These are phyloP conservation scores for Metschnikowia noctiluminum DNA, from an alignment of 805 yeast genomes.

Conservation along the genomic window DNA sequence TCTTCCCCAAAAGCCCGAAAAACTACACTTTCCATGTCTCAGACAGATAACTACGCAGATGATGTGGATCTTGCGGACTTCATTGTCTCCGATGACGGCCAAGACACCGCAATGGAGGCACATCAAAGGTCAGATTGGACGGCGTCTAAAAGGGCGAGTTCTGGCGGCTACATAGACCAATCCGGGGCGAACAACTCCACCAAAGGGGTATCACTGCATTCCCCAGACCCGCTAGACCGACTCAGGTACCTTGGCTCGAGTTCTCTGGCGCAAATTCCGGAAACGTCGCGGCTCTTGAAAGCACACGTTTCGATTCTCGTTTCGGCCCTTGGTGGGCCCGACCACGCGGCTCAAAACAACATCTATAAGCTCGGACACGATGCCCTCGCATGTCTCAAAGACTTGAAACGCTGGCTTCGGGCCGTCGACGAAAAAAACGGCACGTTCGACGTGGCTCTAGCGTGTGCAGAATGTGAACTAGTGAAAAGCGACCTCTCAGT, in stretches of 20 bases:
- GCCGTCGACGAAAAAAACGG: conserved; percentile 72
- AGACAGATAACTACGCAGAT: conserved; percentile 8
- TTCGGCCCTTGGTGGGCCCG: conserved; percentile 89
- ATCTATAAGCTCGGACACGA: conserved; percentile 84
- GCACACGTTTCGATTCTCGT: conserved; percentile 80
- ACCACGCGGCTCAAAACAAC: conserved; percentile 52
- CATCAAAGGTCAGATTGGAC: background rate
- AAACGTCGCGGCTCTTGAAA: conserved; percentile 43
- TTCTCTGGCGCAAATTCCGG: conserved; percentile 32
- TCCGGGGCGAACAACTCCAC: background rate
- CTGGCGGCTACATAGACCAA: too few species aligned
- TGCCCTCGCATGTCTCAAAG: conserved; percentile 81
- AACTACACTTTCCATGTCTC: background rate
- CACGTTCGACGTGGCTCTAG: conserved; percentile 79
- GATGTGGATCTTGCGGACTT: conserved; percentile 35
- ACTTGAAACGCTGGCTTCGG: conserved; percentile 83
- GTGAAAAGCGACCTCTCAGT: conserved; percentile 70
- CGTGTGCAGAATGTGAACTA: conserved; percentile 77
- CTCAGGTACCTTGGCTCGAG: conserved; percentile 19
- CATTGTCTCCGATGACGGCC: conserved; percentile 29
- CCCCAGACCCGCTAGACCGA: background rate
- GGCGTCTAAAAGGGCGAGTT: background rate
- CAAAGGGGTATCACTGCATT: too few species aligned
- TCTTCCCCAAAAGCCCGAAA: too few species aligned
- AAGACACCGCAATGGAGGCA: background rate